Evolutionary conservation across 129 eudicot species (phyloP).

Genomic region (Apium graveolens): DNA sequence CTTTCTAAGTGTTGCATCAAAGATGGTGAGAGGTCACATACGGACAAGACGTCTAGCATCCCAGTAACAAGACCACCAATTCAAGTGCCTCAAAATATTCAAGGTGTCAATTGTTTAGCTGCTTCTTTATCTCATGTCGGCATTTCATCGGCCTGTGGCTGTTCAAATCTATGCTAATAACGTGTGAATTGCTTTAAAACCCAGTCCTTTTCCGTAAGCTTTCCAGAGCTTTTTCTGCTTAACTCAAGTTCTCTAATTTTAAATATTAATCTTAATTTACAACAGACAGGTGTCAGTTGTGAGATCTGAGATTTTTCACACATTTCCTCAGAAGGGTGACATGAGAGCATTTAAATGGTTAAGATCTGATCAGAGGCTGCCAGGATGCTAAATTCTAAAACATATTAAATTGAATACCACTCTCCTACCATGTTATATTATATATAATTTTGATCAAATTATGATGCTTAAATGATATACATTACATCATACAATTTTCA

Average conservation of each 20-base stretch:
- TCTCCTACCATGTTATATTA: neutral
- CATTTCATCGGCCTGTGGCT: neutral
- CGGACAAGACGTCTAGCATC: constrained; percentile 38
- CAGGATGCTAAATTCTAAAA: neutral
- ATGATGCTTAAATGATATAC: neutral
- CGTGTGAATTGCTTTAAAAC: neutral
- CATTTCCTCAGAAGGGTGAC: neutral
- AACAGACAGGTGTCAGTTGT: neutral
- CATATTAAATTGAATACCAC: neutral
- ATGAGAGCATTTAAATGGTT: neutral
- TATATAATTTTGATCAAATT: neutral
- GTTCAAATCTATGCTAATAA: neutral
- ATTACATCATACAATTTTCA: neutral
- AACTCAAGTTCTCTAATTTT: neutral
- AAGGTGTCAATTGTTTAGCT: constrained; percentile 34
- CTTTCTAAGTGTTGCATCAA: constrained; percentile 73
- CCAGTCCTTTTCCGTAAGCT: neutral
- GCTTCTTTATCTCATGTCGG: neutral
- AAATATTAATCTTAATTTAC: neutral
- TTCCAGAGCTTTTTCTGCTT: neutral
- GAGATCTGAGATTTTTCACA: neutral
- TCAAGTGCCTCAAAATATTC: constrained; percentile 66
- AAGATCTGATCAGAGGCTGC: neutral
- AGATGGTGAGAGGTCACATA: constrained; percentile 56
- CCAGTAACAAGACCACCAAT: constrained; percentile 73